Percentiles rank a stretch among this genome's conserved stretches.
phyloP scores from a whole-genome alignment of 176 grass and related monocot genomes.

The Zoysia japonica region DNA sequence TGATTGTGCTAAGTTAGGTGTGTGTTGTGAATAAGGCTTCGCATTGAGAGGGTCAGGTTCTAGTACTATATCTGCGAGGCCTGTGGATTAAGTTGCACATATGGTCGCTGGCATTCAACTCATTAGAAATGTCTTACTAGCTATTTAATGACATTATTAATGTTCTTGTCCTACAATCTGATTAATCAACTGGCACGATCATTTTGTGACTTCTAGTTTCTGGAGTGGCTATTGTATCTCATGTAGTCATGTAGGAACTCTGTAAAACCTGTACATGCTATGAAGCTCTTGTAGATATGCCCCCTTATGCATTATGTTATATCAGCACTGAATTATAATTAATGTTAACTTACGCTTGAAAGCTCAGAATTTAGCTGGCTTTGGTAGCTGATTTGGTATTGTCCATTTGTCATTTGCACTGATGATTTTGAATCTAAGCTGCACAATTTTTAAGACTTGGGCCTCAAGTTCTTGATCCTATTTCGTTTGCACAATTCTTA shows the following conservation, averaged over 20 bases:
- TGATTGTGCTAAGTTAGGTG: neutral
- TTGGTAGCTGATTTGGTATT: constrained; percentile 21
- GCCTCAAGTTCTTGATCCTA: neutral
- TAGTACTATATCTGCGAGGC: neutral
- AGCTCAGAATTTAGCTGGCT: neutral
- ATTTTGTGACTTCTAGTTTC: neutral
- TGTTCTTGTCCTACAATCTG: neutral
- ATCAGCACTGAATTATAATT: neutral
- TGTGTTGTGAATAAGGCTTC: neutral
- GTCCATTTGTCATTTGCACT: neutral
- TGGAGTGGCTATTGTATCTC: neutral
- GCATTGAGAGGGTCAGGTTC: neutral
- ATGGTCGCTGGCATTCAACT: neutral
- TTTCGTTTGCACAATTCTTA: neutral
- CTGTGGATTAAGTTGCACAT: neutral
- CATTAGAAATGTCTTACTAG: neutral
- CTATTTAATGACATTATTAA: neutral
- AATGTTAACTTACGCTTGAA: neutral
- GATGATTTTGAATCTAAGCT: neutral
- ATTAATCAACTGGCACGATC: neutral
- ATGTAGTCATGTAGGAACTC: constrained; percentile 20
- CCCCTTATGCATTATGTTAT: constrained; percentile 1
- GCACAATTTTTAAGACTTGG: neutral
- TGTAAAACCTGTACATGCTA: constrained; percentile 5
- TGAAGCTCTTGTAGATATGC: constrained; percentile 9